Evolutionary conservation across 2,329 filamentous ascomycete species (phyloP).

Genomic region (Plectosphaerella plurivora): DNA sequence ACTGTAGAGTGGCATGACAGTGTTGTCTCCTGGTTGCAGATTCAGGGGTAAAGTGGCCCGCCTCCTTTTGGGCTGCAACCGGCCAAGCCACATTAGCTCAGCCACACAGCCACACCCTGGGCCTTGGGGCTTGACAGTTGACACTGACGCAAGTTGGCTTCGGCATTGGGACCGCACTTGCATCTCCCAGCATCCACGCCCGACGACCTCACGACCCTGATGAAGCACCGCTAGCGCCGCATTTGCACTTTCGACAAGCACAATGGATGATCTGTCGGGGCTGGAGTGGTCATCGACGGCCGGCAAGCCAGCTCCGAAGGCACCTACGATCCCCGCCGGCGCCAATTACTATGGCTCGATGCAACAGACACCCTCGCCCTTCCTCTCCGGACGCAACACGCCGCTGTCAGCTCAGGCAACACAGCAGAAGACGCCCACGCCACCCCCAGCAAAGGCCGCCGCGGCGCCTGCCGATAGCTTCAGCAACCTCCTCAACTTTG

Average conservation of each 20-base stretch:
- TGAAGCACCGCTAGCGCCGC: constrained; percentile 4
- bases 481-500: constrained; percentile 66
- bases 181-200: not conserved
- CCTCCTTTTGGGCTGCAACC: too few relatives aligned
- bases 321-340: constrained; percentile 33
- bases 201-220: constrained; percentile 11
- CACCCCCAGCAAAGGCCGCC: constrained; percentile 30
- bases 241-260: constrained; percentile 10
- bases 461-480: constrained; percentile 64
- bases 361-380: constrained; percentile 52
- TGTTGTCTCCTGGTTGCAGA: too few relatives aligned
- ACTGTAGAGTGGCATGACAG: too few relatives aligned
- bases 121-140: too few relatives aligned
- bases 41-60: too few relatives aligned
- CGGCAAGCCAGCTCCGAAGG: constrained; percentile 31
- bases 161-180: not conserved
- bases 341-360: constrained; percentile 43
- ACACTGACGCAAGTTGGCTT: not conserved
- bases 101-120: too few relatives aligned
- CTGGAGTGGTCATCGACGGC: constrained; percentile 51
- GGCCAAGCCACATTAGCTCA: too few relatives aligned
- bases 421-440: constrained; percentile 37
- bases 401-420: constrained; percentile 36
- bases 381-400: constrained; percentile 51
- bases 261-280: constrained; percentile 59